Evolutionary conservation across 2,329 filamentous ascomycete species (phyloP).

Genomic region (Cytospora mali): DNA sequence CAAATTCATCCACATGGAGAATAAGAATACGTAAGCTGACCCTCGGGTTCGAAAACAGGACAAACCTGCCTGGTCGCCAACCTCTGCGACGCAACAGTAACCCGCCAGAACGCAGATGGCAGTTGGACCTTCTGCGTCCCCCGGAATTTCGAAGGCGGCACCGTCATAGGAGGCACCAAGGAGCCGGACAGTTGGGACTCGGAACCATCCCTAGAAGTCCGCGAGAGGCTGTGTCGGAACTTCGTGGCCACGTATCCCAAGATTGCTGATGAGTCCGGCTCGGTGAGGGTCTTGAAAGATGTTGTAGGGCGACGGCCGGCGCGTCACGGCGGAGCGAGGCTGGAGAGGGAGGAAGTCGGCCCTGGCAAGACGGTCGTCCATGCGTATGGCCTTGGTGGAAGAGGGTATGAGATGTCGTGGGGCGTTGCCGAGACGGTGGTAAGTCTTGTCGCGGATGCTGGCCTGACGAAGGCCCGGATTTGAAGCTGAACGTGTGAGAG

Average conservation of each 20-base stretch:
- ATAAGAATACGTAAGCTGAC: neutral
- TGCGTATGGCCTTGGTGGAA: constrained; percentile 53
- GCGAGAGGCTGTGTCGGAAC: constrained; percentile 47
- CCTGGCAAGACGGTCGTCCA: constrained; percentile 41
- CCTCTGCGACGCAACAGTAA: constrained; percentile 48
- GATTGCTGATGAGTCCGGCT: constrained; percentile 34
- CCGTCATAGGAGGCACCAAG: constrained; percentile 68
- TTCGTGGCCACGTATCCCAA: constrained; percentile 41
- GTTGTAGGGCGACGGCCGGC: constrained; percentile 37
- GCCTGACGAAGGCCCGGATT: constrained; percentile 25
- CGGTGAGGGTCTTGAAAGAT: constrained; percentile 34
- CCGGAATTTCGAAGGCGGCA: constrained; percentile 63
- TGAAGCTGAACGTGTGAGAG: neutral
- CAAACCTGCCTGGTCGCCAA: constrained; percentile 52
- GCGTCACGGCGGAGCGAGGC: constrained; percentile 39
- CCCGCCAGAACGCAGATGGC: constrained; percentile 64
- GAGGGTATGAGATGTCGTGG: constrained; percentile 53
- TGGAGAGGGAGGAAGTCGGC: constrained; percentile 46
- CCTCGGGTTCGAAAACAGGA: constrained; percentile 35
- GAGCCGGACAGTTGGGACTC: constrained; percentile 59
- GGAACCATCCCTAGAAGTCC: constrained; percentile 49
- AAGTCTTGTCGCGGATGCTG: constrained; percentile 37
- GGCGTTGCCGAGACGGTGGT: constrained; percentile 49
- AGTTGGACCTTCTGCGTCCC: constrained; percentile 66
- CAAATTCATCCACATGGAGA: constrained; percentile 7